These are phyloP conservation scores for Trichoderma sp. DNA, from an alignment of 2,329 filamentous ascomycete species.

Conservation along the genomic window DNA sequence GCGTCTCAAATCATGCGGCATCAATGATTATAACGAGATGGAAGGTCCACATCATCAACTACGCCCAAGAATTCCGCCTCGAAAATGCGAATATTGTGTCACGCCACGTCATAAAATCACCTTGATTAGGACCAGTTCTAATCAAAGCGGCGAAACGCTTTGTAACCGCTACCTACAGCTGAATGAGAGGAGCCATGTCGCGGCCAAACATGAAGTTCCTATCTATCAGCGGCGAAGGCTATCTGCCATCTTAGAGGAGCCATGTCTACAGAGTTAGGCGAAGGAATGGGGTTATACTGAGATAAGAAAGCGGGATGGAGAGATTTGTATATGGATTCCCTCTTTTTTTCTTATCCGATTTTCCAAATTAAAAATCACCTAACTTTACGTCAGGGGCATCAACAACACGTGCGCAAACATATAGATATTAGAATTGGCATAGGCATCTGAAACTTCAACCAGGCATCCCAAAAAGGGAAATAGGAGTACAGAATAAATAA, in stretches of 20 bases:
- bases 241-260: neutral
- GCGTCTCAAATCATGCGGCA: constrained; percentile 25
- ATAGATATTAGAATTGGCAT: neutral
- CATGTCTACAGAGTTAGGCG: neutral
- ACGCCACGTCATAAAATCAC: constrained; percentile 23
- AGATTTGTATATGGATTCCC: neutral
- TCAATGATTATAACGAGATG: constrained; percentile 20
- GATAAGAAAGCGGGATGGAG: neutral
- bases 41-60: constrained; percentile 18
- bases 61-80: constrained; percentile 23
- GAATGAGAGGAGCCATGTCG: neutral
- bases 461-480: neutral
- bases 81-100: constrained; percentile 28
- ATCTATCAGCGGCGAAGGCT: neutral
- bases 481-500: neutral
- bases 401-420: neutral
- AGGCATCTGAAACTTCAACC: neutral
- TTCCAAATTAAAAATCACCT: neutral
- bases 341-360: neutral
- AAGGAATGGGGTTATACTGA: neutral
- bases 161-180: neutral
- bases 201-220: neutral
- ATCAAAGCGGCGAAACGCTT: constrained; percentile 17
- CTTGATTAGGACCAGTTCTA: constrained; percentile 22
- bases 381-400: neutral